phyloP scores from a whole-genome alignment of 495 filamentous ascomycete species.

The Xanthoparmelia taractica region DNA sequence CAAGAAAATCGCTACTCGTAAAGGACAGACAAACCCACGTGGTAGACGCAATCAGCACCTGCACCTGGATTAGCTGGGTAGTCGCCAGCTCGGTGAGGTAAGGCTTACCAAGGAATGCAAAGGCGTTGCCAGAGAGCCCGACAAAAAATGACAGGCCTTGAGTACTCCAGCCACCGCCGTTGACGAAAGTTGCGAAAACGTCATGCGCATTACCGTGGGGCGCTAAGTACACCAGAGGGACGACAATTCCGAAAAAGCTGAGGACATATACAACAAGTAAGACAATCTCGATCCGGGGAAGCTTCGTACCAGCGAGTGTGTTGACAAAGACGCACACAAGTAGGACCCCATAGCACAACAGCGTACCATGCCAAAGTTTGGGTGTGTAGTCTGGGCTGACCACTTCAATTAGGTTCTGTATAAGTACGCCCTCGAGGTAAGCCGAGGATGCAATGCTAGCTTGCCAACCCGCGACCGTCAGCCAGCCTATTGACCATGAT shows the following conservation, averaged over 20 bases:
- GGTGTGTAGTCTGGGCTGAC: slow-evolving; percentile 35
- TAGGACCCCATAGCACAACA: slow-evolving; percentile 39
- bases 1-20: not conserved
- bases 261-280: slow-evolving; percentile 12
- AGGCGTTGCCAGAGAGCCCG: slow-evolving; percentile 37
- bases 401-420: slow-evolving; percentile 39
- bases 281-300: slow-evolving; percentile 35
- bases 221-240: slow-evolving; percentile 37
- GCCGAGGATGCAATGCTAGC: slow-evolving; percentile 26
- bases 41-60: slow-evolving; percentile 31
- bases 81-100: not conserved
- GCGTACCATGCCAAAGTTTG: slow-evolving; percentile 42
- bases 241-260: slow-evolving; percentile 7
- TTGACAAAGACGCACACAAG: slow-evolving; percentile 39
- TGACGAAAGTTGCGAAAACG: slow-evolving; percentile 31
- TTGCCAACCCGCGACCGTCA: slow-evolving; percentile 35
- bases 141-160: slow-evolving; percentile 39
- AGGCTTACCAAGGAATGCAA: slow-evolving; percentile 32
- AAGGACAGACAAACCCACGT: slow-evolving; percentile 24
- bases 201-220: slow-evolving; percentile 5
- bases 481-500: slow-evolving; percentile 27
- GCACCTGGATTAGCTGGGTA: slow-evolving; percentile 7
- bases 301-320: slow-evolving; percentile 31
- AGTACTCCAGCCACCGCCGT: slow-evolving; percentile 42
- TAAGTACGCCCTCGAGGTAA: slow-evolving; percentile 36